phyloP scores from a whole-genome alignment of 2,329 filamentous ascomycete species.

The Niveomyces coronatus region DNA sequence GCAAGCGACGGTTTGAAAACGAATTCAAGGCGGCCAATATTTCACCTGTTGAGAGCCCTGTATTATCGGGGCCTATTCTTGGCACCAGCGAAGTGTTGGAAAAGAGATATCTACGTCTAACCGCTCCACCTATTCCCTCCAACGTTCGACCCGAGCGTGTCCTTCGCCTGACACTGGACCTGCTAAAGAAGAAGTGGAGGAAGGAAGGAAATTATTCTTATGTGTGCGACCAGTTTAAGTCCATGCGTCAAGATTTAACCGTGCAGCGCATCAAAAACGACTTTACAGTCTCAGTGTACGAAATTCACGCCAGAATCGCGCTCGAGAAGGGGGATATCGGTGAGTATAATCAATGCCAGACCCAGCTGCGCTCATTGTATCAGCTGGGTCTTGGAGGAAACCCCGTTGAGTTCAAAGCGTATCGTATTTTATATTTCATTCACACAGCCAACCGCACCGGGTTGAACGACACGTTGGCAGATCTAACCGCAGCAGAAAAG shows the following conservation, averaged over 20 bases:
- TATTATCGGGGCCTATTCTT: constrained; percentile 62
- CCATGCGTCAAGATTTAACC: constrained; percentile 91
- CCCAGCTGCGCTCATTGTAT: constrained; percentile 88
- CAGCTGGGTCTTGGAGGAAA: constrained; percentile 78
- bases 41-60: constrained; percentile 46
- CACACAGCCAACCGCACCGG: constrained; percentile 97
- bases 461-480: constrained; percentile 95
- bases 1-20: constrained; percentile 75
- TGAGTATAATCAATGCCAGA: constrained; percentile 99
- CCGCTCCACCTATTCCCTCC: constrained; percentile 76
- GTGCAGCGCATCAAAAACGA: constrained; percentile 96
- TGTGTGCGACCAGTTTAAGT: constrained; percentile 99
- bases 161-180: constrained; percentile 72
- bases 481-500: constrained; percentile 98
- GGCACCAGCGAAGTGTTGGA: constrained; percentile 77
- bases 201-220: constrained; percentile 90
- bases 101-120: constrained; percentile 91
- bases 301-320: constrained; percentile 94
- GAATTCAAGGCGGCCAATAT: constrained; percentile 47
- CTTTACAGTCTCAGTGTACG: constrained; percentile 93
- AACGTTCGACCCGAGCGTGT: constrained; percentile 77
- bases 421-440: constrained; percentile 99
- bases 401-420: constrained; percentile 93
- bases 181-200: constrained; percentile 91
- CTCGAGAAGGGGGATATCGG: constrained; percentile 97